Evolutionary conservation across 208 protist genomes (phyloP).

Genomic region (Trypanosoma melophagium): DNA sequence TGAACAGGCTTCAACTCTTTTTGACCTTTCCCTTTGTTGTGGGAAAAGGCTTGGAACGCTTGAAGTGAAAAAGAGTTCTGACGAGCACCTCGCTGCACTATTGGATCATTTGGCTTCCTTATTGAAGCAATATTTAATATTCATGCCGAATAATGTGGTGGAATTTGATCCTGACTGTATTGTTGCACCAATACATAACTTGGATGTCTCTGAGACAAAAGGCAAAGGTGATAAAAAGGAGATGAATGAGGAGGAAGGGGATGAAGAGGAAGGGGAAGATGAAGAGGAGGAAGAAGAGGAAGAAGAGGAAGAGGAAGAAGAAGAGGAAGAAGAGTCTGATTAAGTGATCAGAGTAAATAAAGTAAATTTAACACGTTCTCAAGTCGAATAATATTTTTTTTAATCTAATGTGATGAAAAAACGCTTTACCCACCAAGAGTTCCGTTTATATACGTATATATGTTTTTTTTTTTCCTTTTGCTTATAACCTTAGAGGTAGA

Average conservation of each 20-base stretch:
- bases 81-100: conserved; percentile 51
- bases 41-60: conserved; percentile 44
- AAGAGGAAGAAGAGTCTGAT: conserved; percentile 31
- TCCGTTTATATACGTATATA: conserved; percentile 12
- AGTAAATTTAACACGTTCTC: conserved; percentile 11
- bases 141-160: conserved; percentile 82
- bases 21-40: conserved; percentile 49
- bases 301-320: conserved; percentile 34
- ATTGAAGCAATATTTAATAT: conserved; percentile 59
- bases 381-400: conserved; percentile 13
- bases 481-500: too few species aligned
- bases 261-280: conserved; percentile 32
- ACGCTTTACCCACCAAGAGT: too few species aligned
- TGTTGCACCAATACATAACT: conserved; percentile 63
- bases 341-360: neutral
- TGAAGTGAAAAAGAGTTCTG: conserved; percentile 24
- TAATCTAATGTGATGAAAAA: too few species aligned
- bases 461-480: neutral
- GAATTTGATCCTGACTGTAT: conserved; percentile 79
- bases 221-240: conserved; percentile 32
- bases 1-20: conserved; percentile 50
- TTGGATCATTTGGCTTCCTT: conserved; percentile 45
- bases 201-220: conserved; percentile 30
- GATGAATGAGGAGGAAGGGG: conserved; percentile 23
- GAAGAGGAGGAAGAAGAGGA: conserved; percentile 39